These are phyloP conservation scores for Onygenales sp. DNA, from an alignment of 2,329 filamentous ascomycete species.

Conservation along the genomic window DNA sequence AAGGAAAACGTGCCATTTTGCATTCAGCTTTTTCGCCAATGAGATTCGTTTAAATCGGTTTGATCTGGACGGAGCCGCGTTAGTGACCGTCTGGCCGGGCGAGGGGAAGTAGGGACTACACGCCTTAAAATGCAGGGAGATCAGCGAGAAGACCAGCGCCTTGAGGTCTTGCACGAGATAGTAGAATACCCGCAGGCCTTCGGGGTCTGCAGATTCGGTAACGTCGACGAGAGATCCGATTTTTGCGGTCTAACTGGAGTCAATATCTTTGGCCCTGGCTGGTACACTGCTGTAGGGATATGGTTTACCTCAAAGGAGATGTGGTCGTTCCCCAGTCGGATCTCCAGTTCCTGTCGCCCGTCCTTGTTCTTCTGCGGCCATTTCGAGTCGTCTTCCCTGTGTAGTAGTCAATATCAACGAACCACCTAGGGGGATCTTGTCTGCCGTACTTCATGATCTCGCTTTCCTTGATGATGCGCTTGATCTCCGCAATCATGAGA, in stretches of 20 bases:
- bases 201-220: conserved; percentile 88
- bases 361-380: conserved; percentile 99
- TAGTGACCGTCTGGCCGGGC: conserved; percentile 15
- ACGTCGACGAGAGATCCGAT: conserved; percentile 96
- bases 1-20: neutral
- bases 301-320: conserved; percentile 84
- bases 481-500: conserved; percentile 84
- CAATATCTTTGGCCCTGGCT: neutral
- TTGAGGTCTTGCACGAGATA: conserved; percentile 97
- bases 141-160: conserved; percentile 90
- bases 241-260: conserved; percentile 68
- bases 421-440: neutral
- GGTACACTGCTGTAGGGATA: neutral
- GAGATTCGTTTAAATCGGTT: conserved; percentile 35
- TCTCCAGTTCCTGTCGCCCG: conserved; percentile 91
- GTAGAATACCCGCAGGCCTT: conserved; percentile 94
- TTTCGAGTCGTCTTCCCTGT: conserved; percentile 91
- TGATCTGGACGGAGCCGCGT: conserved; percentile 30
- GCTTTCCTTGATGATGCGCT: conserved; percentile 91
- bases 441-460: conserved; percentile 82
- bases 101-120: conserved; percentile 6
- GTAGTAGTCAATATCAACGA: conserved; percentile 15
- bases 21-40: neutral
- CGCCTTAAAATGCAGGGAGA: conserved; percentile 93
- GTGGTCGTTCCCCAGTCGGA: conserved; percentile 85